phyloP scores from a whole-genome alignment of 345 rosid genomes.

The Stellera chamaejasme region DNA sequence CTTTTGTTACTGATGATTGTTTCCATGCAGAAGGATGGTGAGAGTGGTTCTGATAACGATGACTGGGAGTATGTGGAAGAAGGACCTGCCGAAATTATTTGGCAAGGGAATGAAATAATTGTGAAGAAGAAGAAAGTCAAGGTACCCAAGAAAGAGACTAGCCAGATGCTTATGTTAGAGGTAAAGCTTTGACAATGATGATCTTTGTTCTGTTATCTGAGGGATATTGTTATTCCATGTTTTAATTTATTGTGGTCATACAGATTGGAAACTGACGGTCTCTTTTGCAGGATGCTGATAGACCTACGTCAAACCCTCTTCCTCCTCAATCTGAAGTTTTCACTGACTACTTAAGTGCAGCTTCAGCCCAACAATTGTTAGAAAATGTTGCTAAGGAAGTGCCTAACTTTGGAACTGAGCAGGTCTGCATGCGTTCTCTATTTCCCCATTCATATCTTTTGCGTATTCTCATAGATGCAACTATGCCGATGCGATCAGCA shows the following conservation, averaged over 20 bases:
- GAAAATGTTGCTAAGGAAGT: constrained; percentile 78
- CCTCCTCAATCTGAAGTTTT: constrained; percentile 69
- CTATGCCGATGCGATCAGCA: not conserved
- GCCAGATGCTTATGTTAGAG: constrained; percentile 29
- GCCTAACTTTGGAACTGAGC: constrained; percentile 95
- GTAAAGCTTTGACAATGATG: constrained; percentile 21
- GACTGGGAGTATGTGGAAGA: constrained; percentile 85
- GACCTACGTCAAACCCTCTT: constrained; percentile 91
- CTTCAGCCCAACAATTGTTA: constrained; percentile 61
- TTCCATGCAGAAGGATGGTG: constrained; percentile 33
- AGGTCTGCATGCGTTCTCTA: constrained; percentile 26
- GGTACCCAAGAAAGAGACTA: constrained; percentile 49
- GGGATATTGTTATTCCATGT: not conserved
- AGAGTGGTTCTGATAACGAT: constrained; percentile 35
- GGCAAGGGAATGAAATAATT: constrained; percentile 85
- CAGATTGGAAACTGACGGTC: not conserved
- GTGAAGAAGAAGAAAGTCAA: constrained; percentile 68
- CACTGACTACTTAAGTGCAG: constrained; percentile 33
- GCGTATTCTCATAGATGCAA: not conserved
- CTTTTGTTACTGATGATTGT: constrained; percentile 1
- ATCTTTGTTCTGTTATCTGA: not conserved
- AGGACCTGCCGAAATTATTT: constrained; percentile 88
- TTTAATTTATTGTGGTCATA: constrained; percentile 6
- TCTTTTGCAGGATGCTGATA: constrained; percentile 49
- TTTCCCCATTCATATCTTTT: not conserved